Conservation (phyloP, 2,329 filamentous ascomycete genomes). For the Fusarium tuaranense region DNA sequence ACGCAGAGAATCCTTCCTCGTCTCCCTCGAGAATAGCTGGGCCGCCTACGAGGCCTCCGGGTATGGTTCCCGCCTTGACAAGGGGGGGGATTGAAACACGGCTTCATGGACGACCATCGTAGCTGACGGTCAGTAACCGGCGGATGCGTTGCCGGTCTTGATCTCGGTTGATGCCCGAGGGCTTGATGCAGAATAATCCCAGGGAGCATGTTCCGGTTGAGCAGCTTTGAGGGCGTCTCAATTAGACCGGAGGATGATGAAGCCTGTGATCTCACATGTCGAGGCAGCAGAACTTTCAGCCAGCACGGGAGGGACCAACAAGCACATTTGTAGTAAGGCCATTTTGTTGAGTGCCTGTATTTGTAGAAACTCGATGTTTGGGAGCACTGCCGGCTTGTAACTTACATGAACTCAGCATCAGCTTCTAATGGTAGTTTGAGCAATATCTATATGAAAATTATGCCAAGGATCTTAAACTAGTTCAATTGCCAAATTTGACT, state of each 20-base stretch:
- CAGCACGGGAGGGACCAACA: background rate
- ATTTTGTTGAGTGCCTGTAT: background rate
- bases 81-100: background rate
- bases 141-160: background rate
- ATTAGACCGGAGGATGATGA: background rate
- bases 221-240: background rate
- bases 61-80: background rate
- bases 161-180: conserved; percentile 9
- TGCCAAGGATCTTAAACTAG: background rate
- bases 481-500: background rate
- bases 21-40: background rate
- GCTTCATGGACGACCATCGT: background rate
- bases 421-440: background rate
- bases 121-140: background rate
- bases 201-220: background rate
- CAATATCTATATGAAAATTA: background rate
- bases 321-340: background rate
- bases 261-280: background rate
- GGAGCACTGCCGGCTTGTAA: background rate
- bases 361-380: background rate
- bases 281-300: background rate
- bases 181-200: background rate
- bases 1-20: background rate
- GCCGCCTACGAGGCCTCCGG: conserved; percentile 1
- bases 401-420: background rate